Evolutionary conservation across 106 monocot species (phyloP).

Genomic region (Chionographis japonica): DNA sequence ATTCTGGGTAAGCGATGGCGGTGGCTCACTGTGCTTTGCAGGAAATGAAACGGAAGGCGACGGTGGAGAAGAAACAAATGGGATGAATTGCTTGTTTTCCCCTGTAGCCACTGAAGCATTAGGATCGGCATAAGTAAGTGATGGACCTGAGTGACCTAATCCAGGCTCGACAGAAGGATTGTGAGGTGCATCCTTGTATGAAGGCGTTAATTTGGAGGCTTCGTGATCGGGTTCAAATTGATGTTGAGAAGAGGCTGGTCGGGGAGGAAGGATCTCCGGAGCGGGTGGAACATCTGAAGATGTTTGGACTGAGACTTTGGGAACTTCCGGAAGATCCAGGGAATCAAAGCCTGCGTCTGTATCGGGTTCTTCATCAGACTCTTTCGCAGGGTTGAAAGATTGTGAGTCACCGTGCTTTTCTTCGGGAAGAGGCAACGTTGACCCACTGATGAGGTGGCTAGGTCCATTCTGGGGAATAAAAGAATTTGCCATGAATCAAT

Average conservation of each 20-base stretch:
- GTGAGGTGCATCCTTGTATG: conserved; percentile 2
- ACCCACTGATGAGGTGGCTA: conserved; percentile 33
- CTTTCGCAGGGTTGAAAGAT: conserved; percentile 18
- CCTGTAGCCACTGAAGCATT: neutral
- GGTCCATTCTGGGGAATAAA: conserved; percentile 77
- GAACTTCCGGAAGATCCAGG: conserved; percentile 84
- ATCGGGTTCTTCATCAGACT: conserved; percentile 33
- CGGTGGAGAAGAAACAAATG: conserved; percentile 52
- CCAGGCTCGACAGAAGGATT: conserved; percentile 1
- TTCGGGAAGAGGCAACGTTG: conserved; percentile 36
- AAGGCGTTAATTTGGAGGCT: neutral
- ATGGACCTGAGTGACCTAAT: conserved; percentile 5
- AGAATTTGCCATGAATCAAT: conserved; percentile 1
- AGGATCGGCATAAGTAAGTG: neutral
- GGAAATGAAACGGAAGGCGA: conserved; percentile 1
- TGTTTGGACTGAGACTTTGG: conserved; percentile 52
- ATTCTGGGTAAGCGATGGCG: neutral
- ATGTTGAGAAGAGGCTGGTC: neutral
- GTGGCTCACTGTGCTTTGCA: conserved; percentile 9
- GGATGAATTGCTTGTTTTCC: conserved; percentile 51
- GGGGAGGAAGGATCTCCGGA: conserved; percentile 18
- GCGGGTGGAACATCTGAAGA: conserved; percentile 18
- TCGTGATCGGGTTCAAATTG: conserved; percentile 10
- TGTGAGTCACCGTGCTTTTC: conserved; percentile 38
- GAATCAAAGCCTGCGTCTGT: conserved; percentile 41